phyloP scores from a whole-genome alignment of 352 stramenopile genomes.

The Elongisporangium anandrum region DNA sequence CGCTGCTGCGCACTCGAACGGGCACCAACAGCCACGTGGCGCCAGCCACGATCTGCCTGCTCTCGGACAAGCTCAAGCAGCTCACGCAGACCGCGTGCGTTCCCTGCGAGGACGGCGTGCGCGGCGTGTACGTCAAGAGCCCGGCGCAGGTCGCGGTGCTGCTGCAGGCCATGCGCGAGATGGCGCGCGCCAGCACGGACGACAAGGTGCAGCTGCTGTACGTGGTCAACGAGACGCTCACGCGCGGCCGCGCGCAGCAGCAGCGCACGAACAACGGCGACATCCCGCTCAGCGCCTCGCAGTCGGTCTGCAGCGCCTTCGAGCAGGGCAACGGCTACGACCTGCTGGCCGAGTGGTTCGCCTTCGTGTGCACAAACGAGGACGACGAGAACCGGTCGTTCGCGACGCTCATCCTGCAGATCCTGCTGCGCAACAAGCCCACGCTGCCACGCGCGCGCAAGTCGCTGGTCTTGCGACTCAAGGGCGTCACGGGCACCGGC shows the following conservation, averaged over 20 bases:
- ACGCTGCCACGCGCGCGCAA: slow-evolving; percentile 41
- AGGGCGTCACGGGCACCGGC: slow-evolving; percentile 4
- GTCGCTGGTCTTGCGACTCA: slow-evolving; percentile 23
- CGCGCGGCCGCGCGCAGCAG: slow-evolving; percentile 4
- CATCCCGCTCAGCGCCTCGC: slow-evolving; percentile 3
- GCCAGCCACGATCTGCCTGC: slow-evolving; percentile 19
- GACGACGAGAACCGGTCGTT: slow-evolving; percentile 49
- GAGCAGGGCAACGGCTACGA: slow-evolving; percentile 57
- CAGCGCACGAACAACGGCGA: background rate
- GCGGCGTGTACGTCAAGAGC: slow-evolving; percentile 27
- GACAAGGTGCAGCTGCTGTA: slow-evolving; percentile 57
- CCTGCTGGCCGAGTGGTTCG: slow-evolving; percentile 55
- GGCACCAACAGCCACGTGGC: slow-evolving; percentile 12
- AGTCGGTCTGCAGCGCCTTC: slow-evolving; percentile 34
- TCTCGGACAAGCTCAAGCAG: slow-evolving; percentile 36
- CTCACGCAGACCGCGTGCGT: slow-evolving; percentile 13
- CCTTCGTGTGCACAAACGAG: slow-evolving; percentile 29
- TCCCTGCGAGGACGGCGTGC: slow-evolving; percentile 28
- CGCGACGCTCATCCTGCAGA: slow-evolving; percentile 43
- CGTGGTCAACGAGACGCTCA: slow-evolving; percentile 49
- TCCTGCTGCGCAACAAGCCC: slow-evolving; percentile 50
- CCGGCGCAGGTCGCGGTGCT: slow-evolving; percentile 33
- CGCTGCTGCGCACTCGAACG: slow-evolving; percentile 14
- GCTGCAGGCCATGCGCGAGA: slow-evolving; percentile 21
- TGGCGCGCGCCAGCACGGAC: slow-evolving; percentile 32